Evolutionary conservation across 2,329 filamentous ascomycete species (phyloP), one percentile per base, ranked within the genome.

Genomic region (Scedosporium boydii): DNA sequence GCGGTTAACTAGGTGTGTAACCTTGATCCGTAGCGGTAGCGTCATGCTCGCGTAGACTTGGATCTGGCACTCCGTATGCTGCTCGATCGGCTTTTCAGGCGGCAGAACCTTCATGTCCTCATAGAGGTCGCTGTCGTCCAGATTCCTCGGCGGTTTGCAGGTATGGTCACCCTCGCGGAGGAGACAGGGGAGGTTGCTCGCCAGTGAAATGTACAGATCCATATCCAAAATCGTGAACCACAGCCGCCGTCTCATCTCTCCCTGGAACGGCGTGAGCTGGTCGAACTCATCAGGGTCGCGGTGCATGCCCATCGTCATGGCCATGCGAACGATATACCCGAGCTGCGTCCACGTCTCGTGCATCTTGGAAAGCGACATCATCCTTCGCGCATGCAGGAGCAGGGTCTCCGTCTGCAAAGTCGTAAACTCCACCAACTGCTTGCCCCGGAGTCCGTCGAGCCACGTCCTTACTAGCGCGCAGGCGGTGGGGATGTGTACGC

Each of bases 281-380:
- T 76, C 74, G 62, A 80, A 83, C 65, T 85, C 82, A 14, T 78
- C 78, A 2, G 82, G 81, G 61, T 85, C 82, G 3, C 82, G 77
- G 66, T 85, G 82, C 57, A 85, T 72, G 3, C 82, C 82, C 81
- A 85, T 84, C 2, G 78, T 80, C 81, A 84, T 84, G 34, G 81
- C 82, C 74, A 82, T 80, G 16, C 82, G 78, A 4, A 83, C 77
- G 51, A 84, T 78, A 60, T 78, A 76, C 4, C 82, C 82, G n/a
- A 84, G 71, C 62, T 82, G 79, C 14, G 78, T 77, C 82, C 82
- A 85, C 0, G 78, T 74, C 60, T 82, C 78, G 60, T 83, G 78
- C 41, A 79, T 75, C 6, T 77, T 76, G 7, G 75, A 72, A 23
- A 75, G 75, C 4, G 81, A 80, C 69, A 82, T 80, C 75, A 82